phyloP scores from a whole-genome alignment of 2,329 filamentous ascomycete species.

The Monilinia laxa region DNA sequence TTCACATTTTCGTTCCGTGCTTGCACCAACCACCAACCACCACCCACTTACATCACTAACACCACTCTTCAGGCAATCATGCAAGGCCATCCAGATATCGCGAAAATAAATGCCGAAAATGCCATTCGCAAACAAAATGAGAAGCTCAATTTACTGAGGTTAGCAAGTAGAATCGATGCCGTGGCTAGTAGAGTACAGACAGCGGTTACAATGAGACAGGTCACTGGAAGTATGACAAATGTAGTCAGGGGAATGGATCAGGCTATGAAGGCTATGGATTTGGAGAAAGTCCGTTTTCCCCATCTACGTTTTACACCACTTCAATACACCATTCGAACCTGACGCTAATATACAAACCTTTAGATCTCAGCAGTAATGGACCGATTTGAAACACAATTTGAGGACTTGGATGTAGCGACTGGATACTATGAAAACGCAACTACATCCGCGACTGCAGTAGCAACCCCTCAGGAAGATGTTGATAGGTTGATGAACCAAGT shows the following conservation, averaged over 20 bases:
- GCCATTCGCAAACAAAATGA: conserved; percentile 64
- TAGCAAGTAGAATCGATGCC: conserved; percentile 59
- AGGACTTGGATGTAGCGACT: conserved; percentile 50
- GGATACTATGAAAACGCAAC: conserved; percentile 77
- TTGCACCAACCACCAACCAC: conserved; percentile 1
- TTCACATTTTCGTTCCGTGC: background rate
- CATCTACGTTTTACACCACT: background rate
- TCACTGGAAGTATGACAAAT: conserved; percentile 61
- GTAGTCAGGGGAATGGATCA: conserved; percentile 61
- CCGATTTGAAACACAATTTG: conserved; percentile 58
- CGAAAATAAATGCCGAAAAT: conserved; percentile 62
- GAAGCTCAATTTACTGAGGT: conserved; percentile 56
- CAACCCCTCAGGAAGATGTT: conserved; percentile 78
- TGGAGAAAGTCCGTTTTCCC: conserved; percentile 52
- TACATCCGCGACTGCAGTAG: conserved; percentile 71
- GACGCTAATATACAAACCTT: conserved; percentile 6
- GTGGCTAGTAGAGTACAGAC: conserved; percentile 61
- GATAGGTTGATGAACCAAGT: conserved; percentile 82
- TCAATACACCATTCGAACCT: background rate
- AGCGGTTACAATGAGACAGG: conserved; percentile 61
- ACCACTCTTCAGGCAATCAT: conserved; percentile 52
- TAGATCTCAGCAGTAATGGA: conserved; percentile 67
- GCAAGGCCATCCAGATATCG: conserved; percentile 58
- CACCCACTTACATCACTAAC: conserved; percentile 21
- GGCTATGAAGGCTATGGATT: conserved; percentile 63